Conservation (phyloP, 2,329 filamentous ascomycete genomes). For the Xylariaceae sp. region DNA sequence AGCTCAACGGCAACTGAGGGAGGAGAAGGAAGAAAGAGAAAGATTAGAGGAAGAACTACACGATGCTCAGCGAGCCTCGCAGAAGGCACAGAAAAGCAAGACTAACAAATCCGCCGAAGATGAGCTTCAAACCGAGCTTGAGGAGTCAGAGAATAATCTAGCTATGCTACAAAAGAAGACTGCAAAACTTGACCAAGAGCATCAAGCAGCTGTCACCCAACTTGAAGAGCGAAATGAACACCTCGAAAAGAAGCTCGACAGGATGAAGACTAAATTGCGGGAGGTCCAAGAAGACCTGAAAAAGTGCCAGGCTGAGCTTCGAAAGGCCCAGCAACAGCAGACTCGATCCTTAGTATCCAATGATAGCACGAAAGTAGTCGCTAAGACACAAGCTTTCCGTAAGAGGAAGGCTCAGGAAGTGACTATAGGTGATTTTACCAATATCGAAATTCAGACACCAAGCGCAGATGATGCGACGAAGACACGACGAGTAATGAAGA, state of each 20-base stretch:
- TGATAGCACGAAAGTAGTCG: conserved; percentile 40
- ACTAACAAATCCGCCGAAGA: conserved; percentile 29
- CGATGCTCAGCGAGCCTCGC: conserved; percentile 36
- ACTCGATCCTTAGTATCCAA: conserved; percentile 46
- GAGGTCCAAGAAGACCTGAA: conserved; percentile 76
- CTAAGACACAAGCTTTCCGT: conserved; percentile 46
- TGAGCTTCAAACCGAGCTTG: conserved; percentile 41
- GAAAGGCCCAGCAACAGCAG: conserved; percentile 44
- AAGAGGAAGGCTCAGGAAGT: conserved; percentile 56
- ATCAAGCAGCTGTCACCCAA: conserved; percentile 63
- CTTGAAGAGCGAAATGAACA: conserved; percentile 66
- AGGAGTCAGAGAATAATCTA: conserved; percentile 41
- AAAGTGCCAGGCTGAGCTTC: conserved; percentile 56
- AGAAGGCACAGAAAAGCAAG: conserved; percentile 39
- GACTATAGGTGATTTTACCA: conserved; percentile 50
- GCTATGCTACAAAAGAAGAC: conserved; percentile 52
- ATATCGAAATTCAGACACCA: conserved; percentile 54
- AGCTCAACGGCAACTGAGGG: conserved; percentile 37
- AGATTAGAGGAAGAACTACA: conserved; percentile 44
- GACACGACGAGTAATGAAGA: conserved; percentile 56
- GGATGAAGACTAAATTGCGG: conserved; percentile 72
- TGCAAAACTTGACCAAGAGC: conserved; percentile 52
- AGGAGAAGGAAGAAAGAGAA: conserved; percentile 42
- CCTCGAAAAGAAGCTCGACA: conserved; percentile 73
- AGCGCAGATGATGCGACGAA: conserved; percentile 44